Evolutionary conservation across 1,139 yeast genomes (phyloP), one percentile per base, ranked within the genome.

Genomic region (Magnusiomyces magnusii): DNA sequence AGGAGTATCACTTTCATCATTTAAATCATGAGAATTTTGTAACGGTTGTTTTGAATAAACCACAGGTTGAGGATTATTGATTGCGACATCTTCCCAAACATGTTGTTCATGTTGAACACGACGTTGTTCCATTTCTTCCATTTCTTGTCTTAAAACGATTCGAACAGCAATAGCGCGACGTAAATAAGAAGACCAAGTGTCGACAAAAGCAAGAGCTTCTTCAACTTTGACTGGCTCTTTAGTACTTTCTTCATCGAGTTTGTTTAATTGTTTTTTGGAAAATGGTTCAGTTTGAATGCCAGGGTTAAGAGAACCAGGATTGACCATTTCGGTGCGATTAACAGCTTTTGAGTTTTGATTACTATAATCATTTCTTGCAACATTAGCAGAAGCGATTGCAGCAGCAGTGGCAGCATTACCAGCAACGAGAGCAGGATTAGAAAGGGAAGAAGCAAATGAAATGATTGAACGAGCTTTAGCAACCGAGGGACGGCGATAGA

Each of bases 101-200:
- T 62, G 59, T 34, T 62, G 62, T 31, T 66, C 70, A 47, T 66
- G 66, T 47, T 66, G 57, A 5, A 49, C 2, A 31, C 28, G 42
- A 2, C 17, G 51, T 3, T 58, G 57, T 49, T 68, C 71, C 60
- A 65, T 57, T 9, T 63, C 59, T 47, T 63, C 64, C 54, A 69
- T 65, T 55, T 71, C 72, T 47, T 69, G 65, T 21, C 73, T 65
- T 36, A 70, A 65, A 10, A 67, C 63, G 2, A 69, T 69, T 23
- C 74, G 63, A 2, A 69, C 69, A 13, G 74, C 74, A 59, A 71
- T 69, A 0, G 73, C 71, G 7, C 70, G 65, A 21, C 71, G 67
- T 54, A 73, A 62, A 58, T 71, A 73, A 3, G 64, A 57, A 1
- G 73, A 66, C 76, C 76, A 73, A 1, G 73, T 66, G 25, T 64